phyloP scores from a whole-genome alignment of 2,329 filamentous ascomycete genomes.

The Aspergillus sergii region DNA sequence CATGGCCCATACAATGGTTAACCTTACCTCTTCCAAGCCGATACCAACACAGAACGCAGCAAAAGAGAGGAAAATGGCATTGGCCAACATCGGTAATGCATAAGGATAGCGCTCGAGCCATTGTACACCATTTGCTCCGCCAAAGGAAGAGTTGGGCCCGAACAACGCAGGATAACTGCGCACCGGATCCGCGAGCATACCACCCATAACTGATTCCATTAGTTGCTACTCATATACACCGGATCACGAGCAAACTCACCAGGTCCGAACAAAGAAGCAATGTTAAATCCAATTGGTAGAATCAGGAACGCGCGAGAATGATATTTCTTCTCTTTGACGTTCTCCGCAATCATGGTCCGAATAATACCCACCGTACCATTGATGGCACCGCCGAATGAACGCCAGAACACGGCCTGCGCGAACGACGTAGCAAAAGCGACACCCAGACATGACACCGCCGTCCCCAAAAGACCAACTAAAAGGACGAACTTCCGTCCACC shows the following conservation, averaged over 20 bases:
- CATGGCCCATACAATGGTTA: background rate
- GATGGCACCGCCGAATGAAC: conserved; percentile 66
- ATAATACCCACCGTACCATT: conserved; percentile 76
- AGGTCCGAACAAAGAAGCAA: conserved; percentile 58
- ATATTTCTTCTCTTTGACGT: conserved; percentile 69
- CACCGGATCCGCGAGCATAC: conserved; percentile 68
- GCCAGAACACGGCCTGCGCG: conserved; percentile 64
- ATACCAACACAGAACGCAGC: conserved; percentile 61
- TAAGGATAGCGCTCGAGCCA: conserved; percentile 69
- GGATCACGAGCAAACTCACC: conserved; percentile 44
- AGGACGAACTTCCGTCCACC: conserved; percentile 76
- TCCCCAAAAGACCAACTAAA: conserved; percentile 73
- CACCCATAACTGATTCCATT: conserved; percentile 58
- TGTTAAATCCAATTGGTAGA: conserved; percentile 68
- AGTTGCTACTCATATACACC: conserved; percentile 33
- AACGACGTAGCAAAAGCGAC: conserved; percentile 71
- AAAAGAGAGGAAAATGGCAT: conserved; percentile 59
- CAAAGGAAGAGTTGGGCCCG: conserved; percentile 59
- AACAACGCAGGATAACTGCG: conserved; percentile 66
- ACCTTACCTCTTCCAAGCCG: conserved; percentile 62
- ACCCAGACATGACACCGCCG: conserved; percentile 64
- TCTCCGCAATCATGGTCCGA: conserved; percentile 72
- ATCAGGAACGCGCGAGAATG: conserved; percentile 59
- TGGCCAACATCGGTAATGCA: conserved; percentile 69
- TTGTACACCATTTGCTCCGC: conserved; percentile 57